Conservation (phyloP, 495 filamentous ascomycete species). For the Penicillium mononematosum region DNA sequence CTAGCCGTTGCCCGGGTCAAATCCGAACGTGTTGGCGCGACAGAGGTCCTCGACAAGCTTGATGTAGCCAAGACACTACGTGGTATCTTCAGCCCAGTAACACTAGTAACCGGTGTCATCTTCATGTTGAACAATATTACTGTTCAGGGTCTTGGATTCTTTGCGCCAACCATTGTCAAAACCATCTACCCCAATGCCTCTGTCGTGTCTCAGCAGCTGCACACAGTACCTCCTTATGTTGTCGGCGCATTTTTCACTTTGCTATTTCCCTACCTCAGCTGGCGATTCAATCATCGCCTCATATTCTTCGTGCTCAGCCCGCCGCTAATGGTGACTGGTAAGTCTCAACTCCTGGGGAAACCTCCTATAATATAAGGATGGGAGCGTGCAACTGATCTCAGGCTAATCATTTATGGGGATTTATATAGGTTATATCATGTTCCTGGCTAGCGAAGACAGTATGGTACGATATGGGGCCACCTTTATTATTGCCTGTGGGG, state of each 20-base stretch:
- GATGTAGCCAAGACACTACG: constrained; percentile 43
- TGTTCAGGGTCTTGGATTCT: constrained; percentile 63
- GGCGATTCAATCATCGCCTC: constrained; percentile 53
- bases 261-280: constrained; percentile 59
- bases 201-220: constrained; percentile 60
- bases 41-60: constrained; percentile 56
- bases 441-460: constrained; percentile 54
- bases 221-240: constrained; percentile 70
- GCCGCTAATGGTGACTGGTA: constrained; percentile 57
- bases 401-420: not conserved
- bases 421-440: constrained; percentile 61
- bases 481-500: constrained; percentile 63
- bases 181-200: constrained; percentile 58
- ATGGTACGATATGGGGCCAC: constrained; percentile 66
- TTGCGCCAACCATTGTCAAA: constrained; percentile 66
- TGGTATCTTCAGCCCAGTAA: constrained; percentile 53
- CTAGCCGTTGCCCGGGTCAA: constrained; percentile 60
- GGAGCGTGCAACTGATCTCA: not conserved
- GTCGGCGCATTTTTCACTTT: constrained; percentile 68
- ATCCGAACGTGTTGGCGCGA: constrained; percentile 64
- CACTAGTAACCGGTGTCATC: constrained; percentile 45
- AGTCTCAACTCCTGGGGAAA: not conserved
- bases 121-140: constrained; percentile 58
- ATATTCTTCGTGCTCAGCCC: constrained; percentile 46
- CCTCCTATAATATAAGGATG: not conserved